These are phyloP conservation scores for Hamigera avellanea DNA, from an alignment of 495 filamentous ascomycete species.

Conservation along the genomic window DNA sequence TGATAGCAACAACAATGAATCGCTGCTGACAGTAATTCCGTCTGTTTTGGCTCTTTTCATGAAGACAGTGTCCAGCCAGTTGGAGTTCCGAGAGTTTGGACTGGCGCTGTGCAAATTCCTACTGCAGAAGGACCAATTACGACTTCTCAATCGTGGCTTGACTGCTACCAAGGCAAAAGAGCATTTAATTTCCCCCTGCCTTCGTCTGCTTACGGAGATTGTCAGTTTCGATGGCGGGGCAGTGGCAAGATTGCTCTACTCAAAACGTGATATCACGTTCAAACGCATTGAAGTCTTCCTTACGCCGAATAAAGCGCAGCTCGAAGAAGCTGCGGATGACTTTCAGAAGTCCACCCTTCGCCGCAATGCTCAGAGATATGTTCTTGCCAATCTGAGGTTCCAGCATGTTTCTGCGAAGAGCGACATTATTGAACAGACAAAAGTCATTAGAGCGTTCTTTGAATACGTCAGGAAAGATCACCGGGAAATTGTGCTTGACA, in stretches of 20 bases:
- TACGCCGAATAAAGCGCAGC: conserved; percentile 28
- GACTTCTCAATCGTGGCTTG: conserved; percentile 59
- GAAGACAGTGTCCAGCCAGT: conserved; percentile 52
- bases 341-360: conserved; percentile 56
- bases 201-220: conserved; percentile 70
- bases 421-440: conserved; percentile 63
- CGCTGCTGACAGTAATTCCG: conserved; percentile 59
- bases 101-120: conserved; percentile 60
- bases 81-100: conserved; percentile 63
- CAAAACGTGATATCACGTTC: conserved; percentile 57
- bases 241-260: conserved; percentile 57
- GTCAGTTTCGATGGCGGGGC: conserved; percentile 72
- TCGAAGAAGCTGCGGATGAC: conserved; percentile 42
- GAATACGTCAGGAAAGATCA: conserved; percentile 63
- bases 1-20: conserved; percentile 57
- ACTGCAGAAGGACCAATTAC: conserved; percentile 59
- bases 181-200: conserved; percentile 70
- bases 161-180: conserved; percentile 66
- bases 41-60: conserved; percentile 68
- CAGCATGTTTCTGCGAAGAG: conserved; percentile 57
- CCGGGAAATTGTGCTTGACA: conserved; percentile 53
- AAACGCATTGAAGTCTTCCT: conserved; percentile 52
- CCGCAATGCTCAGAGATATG: conserved; percentile 61
- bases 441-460: conserved; percentile 55
- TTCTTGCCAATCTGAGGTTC: conserved; percentile 61